Evolutionary conservation across 768 basidiomycete genomes (phyloP).

Genomic region (Hygrophorus russula): DNA sequence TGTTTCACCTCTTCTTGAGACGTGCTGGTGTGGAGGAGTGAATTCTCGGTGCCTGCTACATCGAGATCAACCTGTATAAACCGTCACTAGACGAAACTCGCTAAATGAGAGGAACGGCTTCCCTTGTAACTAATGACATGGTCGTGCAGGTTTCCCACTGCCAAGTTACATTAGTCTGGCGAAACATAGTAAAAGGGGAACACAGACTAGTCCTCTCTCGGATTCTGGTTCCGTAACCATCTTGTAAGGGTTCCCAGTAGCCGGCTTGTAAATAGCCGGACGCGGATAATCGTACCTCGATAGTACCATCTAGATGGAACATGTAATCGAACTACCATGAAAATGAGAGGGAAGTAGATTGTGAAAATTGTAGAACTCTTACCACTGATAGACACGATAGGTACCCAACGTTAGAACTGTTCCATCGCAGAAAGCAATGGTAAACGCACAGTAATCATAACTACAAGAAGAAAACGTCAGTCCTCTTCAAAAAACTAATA

Average conservation of each 20-base stretch:
- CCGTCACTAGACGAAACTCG: not conserved
- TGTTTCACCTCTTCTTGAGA: constrained; percentile 35
- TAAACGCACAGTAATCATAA: constrained; percentile 41
- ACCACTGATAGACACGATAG: too few relatives aligned
- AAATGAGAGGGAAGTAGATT: not conserved
- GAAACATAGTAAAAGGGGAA: not conserved
- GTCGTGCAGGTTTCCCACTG: constrained; percentile 59
- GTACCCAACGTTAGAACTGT: not conserved
- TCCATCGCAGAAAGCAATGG: not conserved
- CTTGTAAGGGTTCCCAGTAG: constrained; percentile 40
- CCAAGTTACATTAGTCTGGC: not conserved
- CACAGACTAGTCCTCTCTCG: constrained; percentile 42
- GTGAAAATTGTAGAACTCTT: too few relatives aligned
- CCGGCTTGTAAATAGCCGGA: constrained; percentile 62
- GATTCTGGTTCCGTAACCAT: constrained; percentile 42
- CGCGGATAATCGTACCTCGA: constrained; percentile 57
- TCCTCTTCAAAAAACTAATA: constrained; percentile 23
- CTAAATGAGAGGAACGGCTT: not conserved
- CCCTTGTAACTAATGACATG: constrained; percentile 57
- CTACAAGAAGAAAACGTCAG: constrained; percentile 16
- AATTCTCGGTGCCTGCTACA: constrained; percentile 47
- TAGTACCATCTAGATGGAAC: constrained; percentile 55
- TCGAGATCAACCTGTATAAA: constrained; percentile 49
- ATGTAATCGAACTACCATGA: constrained; percentile 54
- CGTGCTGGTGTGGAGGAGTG: constrained; percentile 39